A percentile compares a stretch with the other conserved stretches of the same genome.
These are phyloP conservation scores for Taphrina deformans DNA, from an alignment of 1,139 yeast genomes.

Conservation along the genomic window DNA sequence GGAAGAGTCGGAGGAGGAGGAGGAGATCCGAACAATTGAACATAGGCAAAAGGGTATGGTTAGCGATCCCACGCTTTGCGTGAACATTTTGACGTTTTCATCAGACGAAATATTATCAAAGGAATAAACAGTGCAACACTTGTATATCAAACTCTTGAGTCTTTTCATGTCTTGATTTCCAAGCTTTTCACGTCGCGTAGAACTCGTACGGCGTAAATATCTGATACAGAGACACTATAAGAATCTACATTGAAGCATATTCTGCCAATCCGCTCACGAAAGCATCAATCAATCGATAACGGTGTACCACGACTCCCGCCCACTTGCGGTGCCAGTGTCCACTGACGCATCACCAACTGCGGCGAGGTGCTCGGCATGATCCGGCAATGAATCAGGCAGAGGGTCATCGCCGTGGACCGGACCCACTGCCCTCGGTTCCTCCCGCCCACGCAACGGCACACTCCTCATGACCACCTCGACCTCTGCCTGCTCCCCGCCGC, in stretches of 20 bases:
- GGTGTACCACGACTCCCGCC: not conserved
- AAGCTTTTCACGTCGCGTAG: too few species aligned
- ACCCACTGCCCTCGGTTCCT: not conserved
- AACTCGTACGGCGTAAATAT: too few species aligned
- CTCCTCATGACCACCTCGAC: not conserved
- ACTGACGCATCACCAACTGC: not conserved
- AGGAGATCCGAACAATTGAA: not conserved
- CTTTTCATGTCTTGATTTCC: too few species aligned
- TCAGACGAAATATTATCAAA: not conserved
- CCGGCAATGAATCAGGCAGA: not conserved
- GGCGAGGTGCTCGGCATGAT: too few species aligned
- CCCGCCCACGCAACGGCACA: not conserved
- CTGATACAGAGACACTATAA: too few species aligned
- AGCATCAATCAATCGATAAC: too few species aligned
- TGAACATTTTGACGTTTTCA: not conserved
- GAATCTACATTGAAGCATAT: too few species aligned
- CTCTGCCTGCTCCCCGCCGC: not conserved
- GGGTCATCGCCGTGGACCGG: not conserved
- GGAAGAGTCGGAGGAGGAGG: not conserved
- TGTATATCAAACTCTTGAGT: too few species aligned
- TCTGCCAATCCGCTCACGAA: too few species aligned
- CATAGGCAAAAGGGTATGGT: constrained; percentile 3
- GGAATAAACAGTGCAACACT: not conserved
- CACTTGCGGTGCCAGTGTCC: not conserved
- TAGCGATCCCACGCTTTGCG: not conserved